Evolutionary conservation across 192 early-diverging fungal genomes (phyloP), one percentile per base, ranked within the genome.

Genomic region (Backusella tuberculispora): DNA sequence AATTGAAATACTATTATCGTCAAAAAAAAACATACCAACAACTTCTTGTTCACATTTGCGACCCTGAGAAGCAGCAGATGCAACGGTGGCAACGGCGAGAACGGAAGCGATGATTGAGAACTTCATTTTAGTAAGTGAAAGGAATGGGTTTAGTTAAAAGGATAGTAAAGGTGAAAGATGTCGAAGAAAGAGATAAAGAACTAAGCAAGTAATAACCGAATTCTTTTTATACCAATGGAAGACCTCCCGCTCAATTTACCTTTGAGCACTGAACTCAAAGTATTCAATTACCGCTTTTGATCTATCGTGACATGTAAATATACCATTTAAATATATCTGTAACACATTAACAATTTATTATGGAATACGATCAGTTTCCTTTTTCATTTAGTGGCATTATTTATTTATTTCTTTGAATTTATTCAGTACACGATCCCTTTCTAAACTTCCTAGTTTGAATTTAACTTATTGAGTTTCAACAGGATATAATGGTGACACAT

Each of bases 121-220:
- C 50, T 80, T 80, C 79, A 80, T 80, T 80, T 68, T 50, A 43
- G 53, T 60, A 71, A 46, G 74, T 65, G 40, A 40, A 75, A 43
- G 50, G 74, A 48, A 53, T 41, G 66, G 74, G 66, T 6, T 15
- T 66, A 42, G 17, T 21, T 45, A 45, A 66, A 66, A 34, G 46
- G 13, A 67, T 53, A 29, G 70, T n/a, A 29, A 44, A 43, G 5
- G 21, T 15, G 67, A 24, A 12, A 17, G 9, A 7, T 6, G 40
- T 67, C 21, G 66, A 42, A 42, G 7, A 21, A 13, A 67, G 24
- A 60, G 53, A 12, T 60, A 45, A 43, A 15, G 5, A 46, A 45
- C 0, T 13, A 65, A 66, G 34, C 17, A 40, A 66, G 34, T 66
- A 44, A 46, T 15, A 69, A n/a, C 17, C 21, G 12, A 45, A 34